phyloP scores from a whole-genome alignment of 2,329 filamentous ascomycete species.

The Fusarium sp. region DNA sequence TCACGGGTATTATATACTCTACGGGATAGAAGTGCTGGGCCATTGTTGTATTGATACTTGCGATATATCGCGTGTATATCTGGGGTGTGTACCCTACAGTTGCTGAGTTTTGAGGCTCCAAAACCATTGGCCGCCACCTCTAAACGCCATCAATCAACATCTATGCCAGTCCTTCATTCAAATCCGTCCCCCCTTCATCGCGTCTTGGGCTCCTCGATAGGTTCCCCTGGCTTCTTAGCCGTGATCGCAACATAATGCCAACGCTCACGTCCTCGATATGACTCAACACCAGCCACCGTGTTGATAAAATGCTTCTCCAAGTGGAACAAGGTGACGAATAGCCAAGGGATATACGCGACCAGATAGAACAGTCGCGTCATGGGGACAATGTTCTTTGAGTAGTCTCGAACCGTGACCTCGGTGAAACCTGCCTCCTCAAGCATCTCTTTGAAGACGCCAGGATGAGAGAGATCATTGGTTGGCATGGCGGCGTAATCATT shows the following conservation, averaged over 20 bases:
- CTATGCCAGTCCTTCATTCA: not conserved
- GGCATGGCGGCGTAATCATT: slow-evolving; percentile 61
- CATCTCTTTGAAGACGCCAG: slow-evolving; percentile 56
- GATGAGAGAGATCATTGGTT: slow-evolving; percentile 53
- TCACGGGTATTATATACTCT: not conserved
- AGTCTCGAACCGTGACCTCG: slow-evolving; percentile 58
- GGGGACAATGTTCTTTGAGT: slow-evolving; percentile 60
- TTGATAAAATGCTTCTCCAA: slow-evolving; percentile 28
- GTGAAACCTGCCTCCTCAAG: slow-evolving; percentile 59
- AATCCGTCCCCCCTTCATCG: not conserved
- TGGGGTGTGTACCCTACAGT: not conserved
- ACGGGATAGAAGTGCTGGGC: not conserved
- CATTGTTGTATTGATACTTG: not conserved
- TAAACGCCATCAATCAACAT: not conserved
- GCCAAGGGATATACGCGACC: slow-evolving; percentile 47
- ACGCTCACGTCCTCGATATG: slow-evolving; percentile 9
- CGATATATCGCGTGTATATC: not conserved
- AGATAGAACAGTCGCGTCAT: slow-evolving; percentile 61
- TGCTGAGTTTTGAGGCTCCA: not conserved
- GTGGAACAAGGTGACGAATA: slow-evolving; percentile 8
- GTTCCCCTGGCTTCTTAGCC: slow-evolving; percentile 15
- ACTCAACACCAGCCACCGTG: slow-evolving; percentile 18
- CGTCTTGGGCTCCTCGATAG: slow-evolving; percentile 5
- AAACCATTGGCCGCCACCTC: not conserved
- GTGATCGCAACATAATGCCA: slow-evolving; percentile 21